Conservation (phyloP, 176 grass and related monocot species). For the Aegilops sharonensis region DNA sequence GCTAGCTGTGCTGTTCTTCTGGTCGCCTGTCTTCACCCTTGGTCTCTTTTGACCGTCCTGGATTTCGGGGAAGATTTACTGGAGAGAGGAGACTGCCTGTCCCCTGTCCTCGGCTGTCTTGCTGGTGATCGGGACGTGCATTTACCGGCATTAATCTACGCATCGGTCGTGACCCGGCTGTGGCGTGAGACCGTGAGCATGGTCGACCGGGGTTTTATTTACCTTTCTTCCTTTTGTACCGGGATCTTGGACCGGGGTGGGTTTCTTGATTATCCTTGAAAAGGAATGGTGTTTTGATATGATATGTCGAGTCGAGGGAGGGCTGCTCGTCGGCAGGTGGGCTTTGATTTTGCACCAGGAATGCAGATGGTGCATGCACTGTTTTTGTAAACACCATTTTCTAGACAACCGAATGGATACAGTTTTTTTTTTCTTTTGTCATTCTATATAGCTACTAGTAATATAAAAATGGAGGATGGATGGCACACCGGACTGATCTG, state of each 20-base stretch:
- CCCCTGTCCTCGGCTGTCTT: background rate
- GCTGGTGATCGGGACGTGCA: background rate
- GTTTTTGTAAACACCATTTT: no score
- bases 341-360: background rate
- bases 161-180: background rate
- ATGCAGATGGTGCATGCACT: background rate
- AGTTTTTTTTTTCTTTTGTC: no score
- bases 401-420: no score
- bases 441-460: no score
- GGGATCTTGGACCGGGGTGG: no score
- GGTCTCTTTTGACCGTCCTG: conserved; percentile 40
- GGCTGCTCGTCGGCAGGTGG: conserved; percentile 28
- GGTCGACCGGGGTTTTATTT: background rate
- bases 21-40: conserved; percentile 13
- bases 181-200: background rate
- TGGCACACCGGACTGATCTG: background rate
- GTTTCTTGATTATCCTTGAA: background rate
- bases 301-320: background rate
- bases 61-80: conserved; percentile 37
- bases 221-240: no score
- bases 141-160: conserved; percentile 21
- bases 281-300: background rate
- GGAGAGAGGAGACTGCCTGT: background rate
- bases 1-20: background rate
- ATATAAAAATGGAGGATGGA: background rate